Evolutionary conservation across 306 rosid genomes (phyloP), one percentile per base, ranked within the genome.

Genomic region (Fagus sylvatica): DNA sequence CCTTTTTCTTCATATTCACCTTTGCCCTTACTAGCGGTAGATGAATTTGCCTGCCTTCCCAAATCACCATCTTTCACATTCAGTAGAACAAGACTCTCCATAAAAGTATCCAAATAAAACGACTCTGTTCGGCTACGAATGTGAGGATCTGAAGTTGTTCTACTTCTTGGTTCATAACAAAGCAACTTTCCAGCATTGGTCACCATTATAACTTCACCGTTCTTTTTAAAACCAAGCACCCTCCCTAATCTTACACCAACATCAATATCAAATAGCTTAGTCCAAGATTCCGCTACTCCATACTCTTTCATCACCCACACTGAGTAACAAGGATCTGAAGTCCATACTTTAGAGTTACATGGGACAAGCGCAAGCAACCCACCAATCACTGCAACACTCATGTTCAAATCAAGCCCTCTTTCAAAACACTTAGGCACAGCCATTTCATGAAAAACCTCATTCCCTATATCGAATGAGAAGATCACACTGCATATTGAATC

Each of bases 301-400:
- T 61, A 61, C 19, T 61, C 41, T 32, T 32, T 61, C 68, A 61
- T 61, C 68, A 61, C 68, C 68, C 68, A 61, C 39, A 61, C 68
- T 13, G 68, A 61, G 19, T 61, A 37, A 33, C 41, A 61, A 8
- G 0, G 8, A 7, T 0, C 41, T 33, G 15, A 46, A 10, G 11
- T 0, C 39, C 39, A 3, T 6, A 0, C 19, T 17, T 1, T 1
- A 6, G 9, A 13, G 51, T 61, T 61, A 61, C 68, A 61, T 5
- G 68, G 68, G 68, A 61, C 68, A 61, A 61, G 41, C 7, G 68
- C 68, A 61, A 61, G 68, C 13, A 6, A 61, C 19, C 68, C 68
- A 61, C 34, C 15, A 61, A 61, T 7, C 68, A 33, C 68, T 40
- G 9, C 34, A 5, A 61, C 68, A 33, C 17, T 16, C 68, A 33